A percentile compares a stretch with the other conserved stretches of the same genome.
Conservation (phyloP, 306 rosid genomes). For the Cicer yamashitae region DNA sequence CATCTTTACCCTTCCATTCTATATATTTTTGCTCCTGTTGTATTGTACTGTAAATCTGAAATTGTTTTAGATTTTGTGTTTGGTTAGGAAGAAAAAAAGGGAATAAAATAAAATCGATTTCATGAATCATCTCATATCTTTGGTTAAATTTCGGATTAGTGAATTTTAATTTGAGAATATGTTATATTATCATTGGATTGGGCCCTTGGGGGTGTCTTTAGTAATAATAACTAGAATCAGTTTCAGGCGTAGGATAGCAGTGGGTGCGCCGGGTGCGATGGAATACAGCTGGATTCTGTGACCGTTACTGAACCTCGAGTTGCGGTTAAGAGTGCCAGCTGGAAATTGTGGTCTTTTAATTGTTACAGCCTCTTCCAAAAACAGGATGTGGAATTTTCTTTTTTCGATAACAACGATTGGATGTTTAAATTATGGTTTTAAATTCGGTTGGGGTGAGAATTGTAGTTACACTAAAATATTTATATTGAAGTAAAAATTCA, state of each 20-base stretch:
- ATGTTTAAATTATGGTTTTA: too few species aligned
- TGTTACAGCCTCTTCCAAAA: background rate
- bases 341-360: constrained; percentile 36
- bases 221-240: background rate
- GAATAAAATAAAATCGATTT: background rate
- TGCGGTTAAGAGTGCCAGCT: constrained; percentile 62
- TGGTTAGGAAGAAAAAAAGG: background rate
- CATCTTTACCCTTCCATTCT: constrained; percentile 12
- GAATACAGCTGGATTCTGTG: constrained; percentile 67
- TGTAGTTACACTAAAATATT: too few species aligned
- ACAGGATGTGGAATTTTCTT: too few species aligned
- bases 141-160: too few species aligned
- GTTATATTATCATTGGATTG: too few species aligned
- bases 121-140: background rate
- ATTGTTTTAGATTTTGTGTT: constrained; percentile 5
- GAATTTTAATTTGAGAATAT: too few species aligned
- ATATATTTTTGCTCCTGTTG: constrained; percentile 48
- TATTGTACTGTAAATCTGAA: constrained; percentile 19
- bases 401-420: too few species aligned
- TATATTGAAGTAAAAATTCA: too few species aligned
- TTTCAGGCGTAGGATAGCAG: constrained; percentile 45
- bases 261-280: constrained; percentile 46
- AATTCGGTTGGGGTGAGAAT: too few species aligned
- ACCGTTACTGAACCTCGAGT: constrained; percentile 59
- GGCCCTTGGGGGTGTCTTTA: too few species aligned